phyloP scores from a whole-genome alignment of 1,284 basidiomycete genomes.

The Peniophora sp. region DNA sequence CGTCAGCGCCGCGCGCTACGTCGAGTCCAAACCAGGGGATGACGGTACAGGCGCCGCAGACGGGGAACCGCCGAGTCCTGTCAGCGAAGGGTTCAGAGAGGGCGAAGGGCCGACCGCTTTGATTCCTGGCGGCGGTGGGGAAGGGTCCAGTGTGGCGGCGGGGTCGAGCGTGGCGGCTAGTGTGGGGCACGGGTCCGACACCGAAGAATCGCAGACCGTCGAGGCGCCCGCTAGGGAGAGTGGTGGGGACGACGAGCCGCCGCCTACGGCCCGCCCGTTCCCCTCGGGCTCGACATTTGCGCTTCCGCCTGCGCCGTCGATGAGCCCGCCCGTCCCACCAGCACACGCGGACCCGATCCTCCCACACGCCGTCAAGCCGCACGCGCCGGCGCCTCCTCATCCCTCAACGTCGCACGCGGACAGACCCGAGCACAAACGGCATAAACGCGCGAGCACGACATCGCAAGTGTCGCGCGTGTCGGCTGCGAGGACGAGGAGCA shows the following conservation, averaged over 20 bases:
- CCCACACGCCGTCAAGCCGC: neutral
- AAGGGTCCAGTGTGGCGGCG: conserved; percentile 3
- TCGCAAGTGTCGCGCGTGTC: conserved; percentile 31
- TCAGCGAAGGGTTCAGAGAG: too few relatives aligned
- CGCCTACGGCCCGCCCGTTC: neutral
- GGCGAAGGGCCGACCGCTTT: too few relatives aligned
- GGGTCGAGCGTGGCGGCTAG: neutral
- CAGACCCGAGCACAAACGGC: neutral
- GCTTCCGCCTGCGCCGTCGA: neutral
- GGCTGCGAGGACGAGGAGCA: conserved; percentile 51
- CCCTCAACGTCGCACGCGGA: too few relatives aligned
- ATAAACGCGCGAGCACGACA: conserved; percentile 11
- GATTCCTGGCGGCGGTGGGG: neutral
- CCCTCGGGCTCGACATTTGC: neutral
- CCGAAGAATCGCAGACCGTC: too few relatives aligned
- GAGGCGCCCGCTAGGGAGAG: neutral
- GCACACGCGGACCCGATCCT: conserved; percentile 3
- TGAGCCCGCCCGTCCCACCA: conserved; percentile 3
- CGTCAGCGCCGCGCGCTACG: conserved; percentile 19
- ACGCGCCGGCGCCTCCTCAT: neutral
- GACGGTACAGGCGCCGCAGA: neutral
- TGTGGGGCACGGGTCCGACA: too few relatives aligned
- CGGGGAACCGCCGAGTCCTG: too few relatives aligned
- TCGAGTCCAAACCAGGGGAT: too few relatives aligned
- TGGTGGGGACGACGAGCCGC: too few relatives aligned